Conservation (phyloP, 2,329 filamentous ascomycete genomes). For the Dothideomycetes sp. region DNA sequence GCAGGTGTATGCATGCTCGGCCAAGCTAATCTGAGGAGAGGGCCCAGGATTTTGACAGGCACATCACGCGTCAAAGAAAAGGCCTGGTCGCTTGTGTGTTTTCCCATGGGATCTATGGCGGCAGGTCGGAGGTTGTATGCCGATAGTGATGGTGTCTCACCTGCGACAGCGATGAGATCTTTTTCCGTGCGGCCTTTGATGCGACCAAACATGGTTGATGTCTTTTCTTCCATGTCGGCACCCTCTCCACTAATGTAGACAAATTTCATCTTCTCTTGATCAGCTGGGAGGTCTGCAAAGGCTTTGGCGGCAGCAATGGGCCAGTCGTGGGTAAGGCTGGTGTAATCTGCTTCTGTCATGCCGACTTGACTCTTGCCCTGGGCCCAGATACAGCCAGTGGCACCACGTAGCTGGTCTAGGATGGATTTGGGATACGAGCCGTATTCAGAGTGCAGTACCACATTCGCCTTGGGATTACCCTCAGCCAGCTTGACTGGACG, state of each 20-base stretch:
- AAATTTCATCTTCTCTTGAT: conserved; percentile 53
- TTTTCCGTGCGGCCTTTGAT: conserved; percentile 59
- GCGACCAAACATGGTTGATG: conserved; percentile 47
- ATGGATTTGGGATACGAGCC: conserved; percentile 46
- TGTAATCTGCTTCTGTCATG: conserved; percentile 34
- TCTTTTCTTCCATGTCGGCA: conserved; percentile 46
- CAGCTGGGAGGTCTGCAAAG: conserved; percentile 38
- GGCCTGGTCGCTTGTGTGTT: background rate
- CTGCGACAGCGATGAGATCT: conserved; percentile 42
- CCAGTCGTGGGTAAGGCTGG: conserved; percentile 57
- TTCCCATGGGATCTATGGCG: conserved; percentile 29
- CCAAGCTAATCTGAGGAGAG: conserved; percentile 12
- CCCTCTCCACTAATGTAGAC: conserved; percentile 58
- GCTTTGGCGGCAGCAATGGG: conserved; percentile 52
- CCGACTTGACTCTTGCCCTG: conserved; percentile 44
- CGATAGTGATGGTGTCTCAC: conserved; percentile 36
- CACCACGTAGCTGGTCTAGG: conserved; percentile 50
- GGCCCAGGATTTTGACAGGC: background rate
- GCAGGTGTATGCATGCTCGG: conserved; percentile 32
- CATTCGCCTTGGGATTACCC: conserved; percentile 47
- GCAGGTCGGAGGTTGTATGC: conserved; percentile 49
- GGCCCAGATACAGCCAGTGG: conserved; percentile 63
- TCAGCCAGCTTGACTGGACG: conserved; percentile 54
- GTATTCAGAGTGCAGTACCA: conserved; percentile 61
- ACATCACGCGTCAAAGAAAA: no score